A percentile compares a stretch with the other conserved stretches of the same genome.
Conservation (phyloP, 2,329 filamentous ascomycete genomes). For the Aureobasidium sp. region DNA sequence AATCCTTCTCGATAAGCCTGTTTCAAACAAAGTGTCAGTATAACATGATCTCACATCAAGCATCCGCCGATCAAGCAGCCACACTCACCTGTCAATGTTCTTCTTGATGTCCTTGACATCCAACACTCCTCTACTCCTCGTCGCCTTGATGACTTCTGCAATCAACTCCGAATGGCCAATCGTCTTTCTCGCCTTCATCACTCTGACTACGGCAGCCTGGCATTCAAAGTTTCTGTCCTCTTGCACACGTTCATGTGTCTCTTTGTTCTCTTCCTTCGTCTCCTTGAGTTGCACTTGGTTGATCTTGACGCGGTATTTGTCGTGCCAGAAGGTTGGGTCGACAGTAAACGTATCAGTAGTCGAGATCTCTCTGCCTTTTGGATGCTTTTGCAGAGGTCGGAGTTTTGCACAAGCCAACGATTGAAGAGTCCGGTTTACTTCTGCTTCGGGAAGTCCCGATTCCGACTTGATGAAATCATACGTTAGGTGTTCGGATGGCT, state of each 20-base stretch:
- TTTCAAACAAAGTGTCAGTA: constrained; percentile 22
- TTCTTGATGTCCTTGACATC: constrained; percentile 87
- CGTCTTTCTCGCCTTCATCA: constrained; percentile 90
- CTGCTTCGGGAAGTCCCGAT: constrained; percentile 66
- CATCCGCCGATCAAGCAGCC: not conserved
- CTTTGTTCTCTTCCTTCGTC: constrained; percentile 89
- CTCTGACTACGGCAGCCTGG: constrained; percentile 90
- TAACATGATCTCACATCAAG: not conserved
- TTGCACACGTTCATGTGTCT: constrained; percentile 82
- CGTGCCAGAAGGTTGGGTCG: constrained; percentile 68
- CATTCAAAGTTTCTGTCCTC: constrained; percentile 93
- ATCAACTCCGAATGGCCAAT: constrained; percentile 85
- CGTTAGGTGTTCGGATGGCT: constrained; percentile 56
- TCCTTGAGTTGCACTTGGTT: constrained; percentile 98
- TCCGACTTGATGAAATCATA: constrained; percentile 70
- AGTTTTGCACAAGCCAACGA: constrained; percentile 88
- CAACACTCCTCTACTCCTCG: constrained; percentile 75
- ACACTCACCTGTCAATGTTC: constrained; percentile 83
- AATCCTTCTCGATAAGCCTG: constrained; percentile 87
- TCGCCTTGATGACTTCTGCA: constrained; percentile 85
- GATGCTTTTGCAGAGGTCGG: constrained; percentile 76
- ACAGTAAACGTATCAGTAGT: constrained; percentile 76
- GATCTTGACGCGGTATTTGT: constrained; percentile 90
- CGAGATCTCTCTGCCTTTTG: constrained; percentile 70
- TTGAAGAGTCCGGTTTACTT: constrained; percentile 85